These are phyloP conservation scores for Neurospora sp. DNA, from an alignment of 2,329 filamentous ascomycete genomes.

Conservation along the genomic window DNA sequence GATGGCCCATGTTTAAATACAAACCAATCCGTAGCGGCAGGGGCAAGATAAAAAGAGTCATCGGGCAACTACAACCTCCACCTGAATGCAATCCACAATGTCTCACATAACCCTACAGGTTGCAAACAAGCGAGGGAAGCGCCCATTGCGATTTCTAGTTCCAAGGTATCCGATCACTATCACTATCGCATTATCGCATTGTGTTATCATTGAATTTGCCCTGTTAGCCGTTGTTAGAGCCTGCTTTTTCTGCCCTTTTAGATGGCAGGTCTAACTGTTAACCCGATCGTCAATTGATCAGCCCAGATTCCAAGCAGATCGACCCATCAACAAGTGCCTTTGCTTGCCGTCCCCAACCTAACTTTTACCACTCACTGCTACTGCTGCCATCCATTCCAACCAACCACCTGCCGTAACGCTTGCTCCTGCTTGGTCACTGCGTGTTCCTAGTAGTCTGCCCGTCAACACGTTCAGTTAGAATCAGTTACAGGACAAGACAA, in stretches of 20 bases:
- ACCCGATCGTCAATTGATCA: slow-evolving; percentile 12
- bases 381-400: background rate
- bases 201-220: background rate
- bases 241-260: background rate
- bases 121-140: background rate
- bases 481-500: background rate
- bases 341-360: slow-evolving; percentile 1
- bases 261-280: background rate
- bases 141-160: background rate
- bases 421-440: background rate
- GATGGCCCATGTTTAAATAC: background rate
- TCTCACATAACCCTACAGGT: background rate
- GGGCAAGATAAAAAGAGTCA: background rate
- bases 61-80: background rate
- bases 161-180: background rate
- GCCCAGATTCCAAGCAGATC: slow-evolving; percentile 19
- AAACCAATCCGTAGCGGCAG: background rate
- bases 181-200: background rate
- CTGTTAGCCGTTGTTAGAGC: background rate
- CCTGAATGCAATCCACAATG: background rate
- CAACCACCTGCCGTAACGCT: background rate
- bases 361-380: background rate
- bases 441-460: background rate
- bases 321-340: slow-evolving; percentile 13
- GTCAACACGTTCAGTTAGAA: background rate